phyloP scores from a whole-genome alignment of 768 basidiomycete genomes.

The Pulveroboletus sp. region DNA sequence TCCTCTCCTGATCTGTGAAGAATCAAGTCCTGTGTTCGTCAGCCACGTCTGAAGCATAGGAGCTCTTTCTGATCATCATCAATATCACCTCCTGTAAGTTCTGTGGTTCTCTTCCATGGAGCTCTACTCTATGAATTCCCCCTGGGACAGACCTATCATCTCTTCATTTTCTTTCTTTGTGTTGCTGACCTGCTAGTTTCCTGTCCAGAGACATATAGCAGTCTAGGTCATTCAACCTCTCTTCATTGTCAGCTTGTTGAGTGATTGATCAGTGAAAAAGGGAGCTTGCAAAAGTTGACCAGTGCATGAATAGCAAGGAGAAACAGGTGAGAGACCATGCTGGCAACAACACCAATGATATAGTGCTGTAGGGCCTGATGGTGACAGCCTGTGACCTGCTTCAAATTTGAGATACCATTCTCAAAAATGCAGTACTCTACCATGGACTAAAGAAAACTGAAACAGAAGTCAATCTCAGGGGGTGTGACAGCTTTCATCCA shows the following conservation, averaged over 20 bases:
- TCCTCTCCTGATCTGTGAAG: no score
- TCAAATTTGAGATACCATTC: conserved; percentile 35
- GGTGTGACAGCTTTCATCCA: neutral
- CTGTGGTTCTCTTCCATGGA: no score
- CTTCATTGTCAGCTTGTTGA: conserved; percentile 27
- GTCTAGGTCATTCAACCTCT: no score
- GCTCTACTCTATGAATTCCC: no score
- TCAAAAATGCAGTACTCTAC: conserved; percentile 37
- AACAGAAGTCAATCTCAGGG: conserved; percentile 35
- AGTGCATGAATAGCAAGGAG: conserved; percentile 20
- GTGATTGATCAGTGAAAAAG: conserved; percentile 29
- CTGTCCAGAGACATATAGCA: no score
- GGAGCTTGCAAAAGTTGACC: conserved; percentile 36
- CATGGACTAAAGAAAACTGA: conserved; percentile 35
- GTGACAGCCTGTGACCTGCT: conserved; percentile 9
- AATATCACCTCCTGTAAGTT: no score
- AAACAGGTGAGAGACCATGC: neutral
- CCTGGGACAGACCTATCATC: no score
- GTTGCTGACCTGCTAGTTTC: no score
- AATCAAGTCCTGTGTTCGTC: no score
- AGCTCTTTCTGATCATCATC: no score
- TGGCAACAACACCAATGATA: conserved; percentile 16
- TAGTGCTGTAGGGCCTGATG: conserved; percentile 16
- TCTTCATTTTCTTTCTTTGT: no score
- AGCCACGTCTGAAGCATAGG: no score